A percentile compares a stretch with the other conserved stretches of the same genome.
These are phyloP conservation scores for Phytophthora pseudosyringae DNA, from an alignment of 352 stramenopile species.

Conservation along the genomic window DNA sequence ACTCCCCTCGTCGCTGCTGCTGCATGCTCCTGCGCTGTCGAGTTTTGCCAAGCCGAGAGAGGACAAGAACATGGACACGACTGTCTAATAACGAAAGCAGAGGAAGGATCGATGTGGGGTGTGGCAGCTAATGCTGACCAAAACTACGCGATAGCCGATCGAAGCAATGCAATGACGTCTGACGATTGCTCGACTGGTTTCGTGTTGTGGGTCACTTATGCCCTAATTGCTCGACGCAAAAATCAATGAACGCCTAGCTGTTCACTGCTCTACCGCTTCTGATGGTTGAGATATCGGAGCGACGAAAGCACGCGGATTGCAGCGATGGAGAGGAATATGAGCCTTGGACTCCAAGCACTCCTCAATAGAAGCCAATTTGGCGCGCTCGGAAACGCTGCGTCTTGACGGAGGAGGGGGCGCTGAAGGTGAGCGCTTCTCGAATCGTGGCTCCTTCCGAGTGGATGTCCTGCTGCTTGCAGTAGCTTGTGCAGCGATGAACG, in stretches of 20 bases:
- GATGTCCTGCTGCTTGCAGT: constrained; percentile 32
- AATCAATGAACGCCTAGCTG: too few species aligned
- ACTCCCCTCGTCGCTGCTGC: constrained; percentile 65
- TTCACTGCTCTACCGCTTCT: constrained; percentile 36
- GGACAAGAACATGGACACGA: constrained; percentile 15
- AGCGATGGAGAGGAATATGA: constrained; percentile 31
- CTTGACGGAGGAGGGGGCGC: constrained; percentile 67
- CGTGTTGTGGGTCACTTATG: not conserved
- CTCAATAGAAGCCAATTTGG: constrained; percentile 38
- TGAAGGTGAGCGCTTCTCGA: constrained; percentile 90
- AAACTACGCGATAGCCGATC: too few species aligned
- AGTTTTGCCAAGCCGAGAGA: constrained; percentile 36
- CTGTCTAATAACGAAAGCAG: constrained; percentile 14
- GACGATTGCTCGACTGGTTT: constrained; percentile 10
- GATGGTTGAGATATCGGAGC: constrained; percentile 50
- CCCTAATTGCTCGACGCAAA: not conserved
- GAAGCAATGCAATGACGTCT: constrained; percentile 11
- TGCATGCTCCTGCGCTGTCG: constrained; percentile 77
- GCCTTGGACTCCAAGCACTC: constrained; percentile 35
- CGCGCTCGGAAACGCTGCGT: constrained; percentile 29
- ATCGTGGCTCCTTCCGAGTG: constrained; percentile 60
- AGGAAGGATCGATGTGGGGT: not conserved
- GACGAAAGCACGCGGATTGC: constrained; percentile 42
- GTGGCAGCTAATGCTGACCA: not conserved
- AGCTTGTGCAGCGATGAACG: constrained; percentile 40